Percentiles rank a stretch among this genome's conserved stretches.
phyloP scores from a whole-genome alignment of 441 rosid species.

The Pelargonium myrrhifolium region DNA sequence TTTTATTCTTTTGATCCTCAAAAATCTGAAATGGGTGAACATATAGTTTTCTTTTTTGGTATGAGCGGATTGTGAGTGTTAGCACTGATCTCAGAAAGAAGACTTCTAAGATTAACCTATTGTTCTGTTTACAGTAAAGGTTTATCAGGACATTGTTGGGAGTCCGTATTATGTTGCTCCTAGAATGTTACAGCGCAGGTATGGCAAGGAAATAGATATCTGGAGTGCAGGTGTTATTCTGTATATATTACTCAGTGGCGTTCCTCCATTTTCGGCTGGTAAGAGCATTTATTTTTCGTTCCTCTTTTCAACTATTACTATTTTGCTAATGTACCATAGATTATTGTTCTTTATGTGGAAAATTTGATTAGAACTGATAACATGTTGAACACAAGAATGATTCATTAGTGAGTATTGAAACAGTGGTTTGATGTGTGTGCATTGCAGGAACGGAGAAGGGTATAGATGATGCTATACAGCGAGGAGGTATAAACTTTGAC shows the following conservation, averaged over 20 bases:
- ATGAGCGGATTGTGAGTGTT: too few species aligned
- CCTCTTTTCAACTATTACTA: background rate
- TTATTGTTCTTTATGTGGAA: background rate
- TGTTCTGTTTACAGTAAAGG: slow-evolving; percentile 37
- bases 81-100: background rate
- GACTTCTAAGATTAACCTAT: background rate
- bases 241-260: slow-evolving; percentile 63
- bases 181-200: slow-evolving; percentile 43
- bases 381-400: background rate
- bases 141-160: slow-evolving; percentile 49
- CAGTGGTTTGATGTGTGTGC: background rate
- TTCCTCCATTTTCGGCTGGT: slow-evolving; percentile 80
- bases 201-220: slow-evolving; percentile 56
- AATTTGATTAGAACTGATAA: background rate
- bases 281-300: background rate
- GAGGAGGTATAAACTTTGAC: slow-evolving; percentile 64
- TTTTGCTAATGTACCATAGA: background rate
- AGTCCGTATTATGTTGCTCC: slow-evolving; percentile 68
- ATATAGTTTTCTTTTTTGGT: too few species aligned
- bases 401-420: too few species aligned
- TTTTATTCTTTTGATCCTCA: too few species aligned
- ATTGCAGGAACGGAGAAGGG: slow-evolving; percentile 60
- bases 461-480: slow-evolving; percentile 60
- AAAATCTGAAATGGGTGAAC: too few species aligned
- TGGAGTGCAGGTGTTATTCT: slow-evolving; percentile 75